Conservation (phyloP, 192 early-diverging fungal species). For the Mortierella claussenii region DNA sequence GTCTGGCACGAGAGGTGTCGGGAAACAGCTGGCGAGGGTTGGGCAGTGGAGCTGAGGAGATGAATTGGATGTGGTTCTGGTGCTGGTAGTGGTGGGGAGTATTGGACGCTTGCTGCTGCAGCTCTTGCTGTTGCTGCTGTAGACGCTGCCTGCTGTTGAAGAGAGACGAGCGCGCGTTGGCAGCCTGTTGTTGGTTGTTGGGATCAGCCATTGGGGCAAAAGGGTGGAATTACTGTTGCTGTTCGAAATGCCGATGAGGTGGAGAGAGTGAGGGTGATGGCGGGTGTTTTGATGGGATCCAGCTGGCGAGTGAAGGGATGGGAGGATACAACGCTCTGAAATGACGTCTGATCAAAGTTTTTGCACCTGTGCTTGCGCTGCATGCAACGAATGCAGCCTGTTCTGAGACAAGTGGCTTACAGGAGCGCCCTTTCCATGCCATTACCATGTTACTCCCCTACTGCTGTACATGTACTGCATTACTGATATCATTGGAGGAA, state of each 20-base stretch:
- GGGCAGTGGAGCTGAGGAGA: slow-evolving; percentile 38
- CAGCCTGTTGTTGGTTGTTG: background rate
- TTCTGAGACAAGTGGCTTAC: too few species aligned
- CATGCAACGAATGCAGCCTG: too few species aligned
- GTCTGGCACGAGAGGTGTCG: slow-evolving; percentile 23
- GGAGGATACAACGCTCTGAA: background rate
- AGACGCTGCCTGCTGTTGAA: slow-evolving; percentile 8
- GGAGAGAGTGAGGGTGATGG: background rate
- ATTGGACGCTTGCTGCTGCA: background rate
- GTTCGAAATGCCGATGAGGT: too few species aligned
- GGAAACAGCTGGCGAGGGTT: slow-evolving; percentile 50
- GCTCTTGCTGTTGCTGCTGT: slow-evolving; percentile 8
- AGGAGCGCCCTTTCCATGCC: too few species aligned
- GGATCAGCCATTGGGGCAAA: slow-evolving; percentile 17
- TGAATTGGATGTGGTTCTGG: slow-evolving; percentile 47
- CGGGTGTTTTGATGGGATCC: background rate
- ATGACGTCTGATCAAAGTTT: too few species aligned
- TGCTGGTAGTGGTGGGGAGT: slow-evolving; percentile 33
- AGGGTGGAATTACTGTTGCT: too few species aligned
- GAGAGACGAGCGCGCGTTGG: slow-evolving; percentile 15
- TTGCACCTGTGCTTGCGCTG: too few species aligned
- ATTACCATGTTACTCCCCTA: too few species aligned
- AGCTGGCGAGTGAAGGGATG: background rate
- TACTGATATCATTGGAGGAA: too few species aligned
- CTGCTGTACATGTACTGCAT: too few species aligned